Base-by-base conservation (phyloP, 2,329 filamentous ascomycete genomes). In the Epichloe typhina region DNA sequence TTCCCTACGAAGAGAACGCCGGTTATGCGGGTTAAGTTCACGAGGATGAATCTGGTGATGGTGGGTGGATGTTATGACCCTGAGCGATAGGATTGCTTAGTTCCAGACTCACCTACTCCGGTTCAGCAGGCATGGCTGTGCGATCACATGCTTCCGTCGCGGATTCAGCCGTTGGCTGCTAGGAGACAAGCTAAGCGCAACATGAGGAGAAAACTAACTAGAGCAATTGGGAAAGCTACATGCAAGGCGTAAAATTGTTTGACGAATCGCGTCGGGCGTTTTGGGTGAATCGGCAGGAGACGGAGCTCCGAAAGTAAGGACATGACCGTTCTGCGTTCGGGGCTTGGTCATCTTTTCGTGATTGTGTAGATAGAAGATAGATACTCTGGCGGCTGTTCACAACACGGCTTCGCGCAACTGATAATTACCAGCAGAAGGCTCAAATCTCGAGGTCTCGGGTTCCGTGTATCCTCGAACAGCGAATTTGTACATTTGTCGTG, bases 1-100 rank as follows among this genome's bases (percentile, higher is more conserved):
- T 97, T 96, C 64, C 83, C 88, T 0, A 97, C 93, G 4, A 98
- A 98, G 77, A 95, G 95, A 70, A 91, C 86, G 15, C 90, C 91
- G 0, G 87, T 97, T 11, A 87, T 94, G 68, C 93, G 91, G 69
- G 90, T 95, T 50, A 81, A 85, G 61, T 96, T 96, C 61, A 97
- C 93, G 3, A 76, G 88, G 54, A 96, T 95, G 88, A 98, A 98
- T 64, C 68, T 97, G 57, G 84, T 96, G 12, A 74, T 97, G 54
- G 89, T 89, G 21, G 88, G 86, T 45, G 88, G 90, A 23, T 83
- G 79, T 60, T 83, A 80, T 59, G 75, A 80, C 49, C 73, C 77
- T 38, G 73, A 77, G 56, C 66, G 69, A 53, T 72, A 68, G 62
- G 47, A 49, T 37, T 49, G 52, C 46, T 52, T 36, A 36, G 50